These are phyloP conservation scores for Colletotrichum tofieldiae DNA, from an alignment of 2,329 filamentous ascomycete genomes.

Conservation along the genomic window DNA sequence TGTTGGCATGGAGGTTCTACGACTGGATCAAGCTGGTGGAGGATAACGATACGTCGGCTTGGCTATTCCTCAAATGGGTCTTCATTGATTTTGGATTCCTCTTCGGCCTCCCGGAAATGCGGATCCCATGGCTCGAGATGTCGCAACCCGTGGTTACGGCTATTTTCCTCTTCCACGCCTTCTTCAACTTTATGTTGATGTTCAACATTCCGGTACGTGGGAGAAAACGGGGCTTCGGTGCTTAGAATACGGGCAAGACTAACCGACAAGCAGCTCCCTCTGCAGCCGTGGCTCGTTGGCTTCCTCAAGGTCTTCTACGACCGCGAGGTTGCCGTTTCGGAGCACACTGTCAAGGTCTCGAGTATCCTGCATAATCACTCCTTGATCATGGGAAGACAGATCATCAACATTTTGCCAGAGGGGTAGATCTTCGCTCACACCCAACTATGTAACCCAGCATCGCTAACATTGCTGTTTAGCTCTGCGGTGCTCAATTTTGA, in stretches of 20 bases:
- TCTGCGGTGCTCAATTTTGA: constrained; percentile 92
- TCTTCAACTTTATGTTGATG: constrained; percentile 90
- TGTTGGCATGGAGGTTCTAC: constrained; percentile 88
- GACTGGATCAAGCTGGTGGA: constrained; percentile 86
- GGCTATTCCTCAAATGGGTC: constrained; percentile 95
- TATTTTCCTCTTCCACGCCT: constrained; percentile 80
- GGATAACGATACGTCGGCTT: constrained; percentile 89
- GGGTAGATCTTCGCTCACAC: constrained; percentile 67
- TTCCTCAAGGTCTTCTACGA: constrained; percentile 89
- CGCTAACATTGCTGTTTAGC: constrained; percentile 58
- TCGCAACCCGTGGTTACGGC: constrained; percentile 81
- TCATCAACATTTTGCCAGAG: constrained; percentile 97
- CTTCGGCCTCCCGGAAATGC: constrained; percentile 87
- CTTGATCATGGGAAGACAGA: constrained; percentile 95
- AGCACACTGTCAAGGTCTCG: constrained; percentile 89
- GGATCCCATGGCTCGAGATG: constrained; percentile 97
- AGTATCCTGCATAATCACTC: constrained; percentile 93
- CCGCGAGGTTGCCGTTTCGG: constrained; percentile 93
- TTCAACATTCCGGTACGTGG: constrained; percentile 83
- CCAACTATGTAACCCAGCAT: constrained; percentile 3
- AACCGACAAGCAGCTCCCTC: constrained; percentile 71
- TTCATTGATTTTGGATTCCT: constrained; percentile 88
- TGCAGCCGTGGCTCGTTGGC: constrained; percentile 80
- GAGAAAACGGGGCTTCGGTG: not conserved
- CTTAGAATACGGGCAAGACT: constrained; percentile 2